These are phyloP conservation scores for Kwoniella newhampshirensis DNA, from an alignment of 768 basidiomycete species.

Conservation along the genomic window DNA sequence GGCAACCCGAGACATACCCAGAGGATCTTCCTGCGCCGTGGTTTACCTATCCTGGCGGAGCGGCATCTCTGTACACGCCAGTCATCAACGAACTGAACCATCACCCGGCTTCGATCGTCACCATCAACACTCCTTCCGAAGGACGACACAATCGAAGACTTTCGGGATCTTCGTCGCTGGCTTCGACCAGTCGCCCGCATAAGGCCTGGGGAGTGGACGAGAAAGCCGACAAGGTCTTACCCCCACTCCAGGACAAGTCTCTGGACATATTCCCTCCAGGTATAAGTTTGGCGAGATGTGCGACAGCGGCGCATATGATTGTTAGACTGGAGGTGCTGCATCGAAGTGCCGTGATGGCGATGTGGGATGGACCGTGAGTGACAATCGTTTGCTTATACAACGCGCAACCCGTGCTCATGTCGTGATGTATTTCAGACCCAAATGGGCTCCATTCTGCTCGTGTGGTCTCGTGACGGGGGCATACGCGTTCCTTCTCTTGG, in stretches of 20 bases:
- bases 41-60: conserved; percentile 45
- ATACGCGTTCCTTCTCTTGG: conserved; percentile 50
- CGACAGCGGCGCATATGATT: conserved; percentile 51
- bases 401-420: conserved; percentile 4
- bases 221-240: conserved; percentile 22
- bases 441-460: conserved; percentile 52
- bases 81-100: conserved; percentile 24
- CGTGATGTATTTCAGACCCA: conserved; percentile 30
- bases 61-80: conserved; percentile 38
- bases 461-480: conserved; percentile 51
- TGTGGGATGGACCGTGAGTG: conserved; percentile 49
- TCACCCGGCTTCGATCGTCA: conserved; percentile 20
- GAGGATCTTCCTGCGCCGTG: conserved; percentile 48
- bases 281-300: conserved; percentile 46
- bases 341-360: conserved; percentile 47
- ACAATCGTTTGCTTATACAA: background rate
- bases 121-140: conserved; percentile 7
- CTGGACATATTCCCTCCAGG: conserved; percentile 49
- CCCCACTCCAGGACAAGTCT: conserved; percentile 11
- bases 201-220: conserved; percentile 53
- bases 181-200: conserved; percentile 28
- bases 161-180: conserved; percentile 1
- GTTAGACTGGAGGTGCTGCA: conserved; percentile 52
- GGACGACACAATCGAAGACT: background rate
- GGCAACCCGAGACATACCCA: conserved; percentile 48